Evolutionary conservation across 257 asterid genomes (phyloP), one percentile per base, ranked within the genome.

Genomic region (Mitragyna speciosa): DNA sequence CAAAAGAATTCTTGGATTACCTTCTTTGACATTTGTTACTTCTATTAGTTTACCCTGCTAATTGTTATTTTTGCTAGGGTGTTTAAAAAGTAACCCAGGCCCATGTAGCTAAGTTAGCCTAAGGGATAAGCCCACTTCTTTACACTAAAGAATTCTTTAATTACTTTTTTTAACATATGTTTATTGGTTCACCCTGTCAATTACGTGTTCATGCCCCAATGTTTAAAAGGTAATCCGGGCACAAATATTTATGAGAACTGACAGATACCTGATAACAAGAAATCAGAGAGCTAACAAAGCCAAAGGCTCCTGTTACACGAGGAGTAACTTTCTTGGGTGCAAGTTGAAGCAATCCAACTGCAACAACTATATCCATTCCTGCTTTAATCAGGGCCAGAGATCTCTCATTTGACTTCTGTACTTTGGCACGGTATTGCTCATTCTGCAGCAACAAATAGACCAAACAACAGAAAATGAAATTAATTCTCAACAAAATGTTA

Each of bases 271-370:
- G 99, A 85, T 96, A 96, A 87, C 99, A 96, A 81, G 99, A 94
- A 86, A 96, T 92, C 88, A 96, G 90, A 80, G 98, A 96, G 95
- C 82, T 92, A 33, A 81, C 85, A 67, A 96, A 92, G 72, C 99
- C 99, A 78, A 89, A 85, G 65, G 92, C 98, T 80, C 99, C 99
- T 4, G 97, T 94, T 64, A 96, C 97, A 73, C 99, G 98, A 30
- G 99, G 97, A 72, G 92, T 94, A 80, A 95, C 91, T 85, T 93
- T 93, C 92, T 91, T 93, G 78, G 99, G 99, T 49, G 97, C 88
- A 81, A 95, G 79, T 83, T 95, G 98, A 85, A 96, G 99, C 88
- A 96, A 85, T 67, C 99, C 98, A 81, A 89, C 92, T 9, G 99
- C 98, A 85, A 96, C 98, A 30, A 91, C 97, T 64, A 91, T 73